Evolutionary conservation across 140 eudicot genomes (phyloP), one percentile per base, ranked within the genome.

Genomic region (Senecio squalidus): DNA sequence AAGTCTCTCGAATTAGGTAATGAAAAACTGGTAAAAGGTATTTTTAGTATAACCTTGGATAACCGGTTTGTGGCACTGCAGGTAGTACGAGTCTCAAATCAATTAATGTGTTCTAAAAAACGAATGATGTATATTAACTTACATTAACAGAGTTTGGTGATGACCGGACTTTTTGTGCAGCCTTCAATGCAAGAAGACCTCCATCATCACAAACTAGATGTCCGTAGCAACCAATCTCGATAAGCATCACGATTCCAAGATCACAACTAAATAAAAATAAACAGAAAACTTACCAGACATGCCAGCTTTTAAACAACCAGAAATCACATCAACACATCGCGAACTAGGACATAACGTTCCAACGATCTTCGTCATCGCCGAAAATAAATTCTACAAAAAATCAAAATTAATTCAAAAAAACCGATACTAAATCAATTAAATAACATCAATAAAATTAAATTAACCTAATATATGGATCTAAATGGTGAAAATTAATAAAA

Each of bases 351-450:
- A 96, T 53, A 92, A 62, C 10, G 96, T 92, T 62, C 98, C 98
- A 6, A 92, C 98, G 65, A 92, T 92, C 79, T 92, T 87, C 2
- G 98, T 84, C 98, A 84, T 84, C 33, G 98, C 98, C 6, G 96
- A 78, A 56, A 84, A 92, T 66, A 80, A 84, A 61, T 16, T 77
- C 98, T 92, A 82, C 79, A 79, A 54, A 71, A 2, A 43, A n/a
- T n/a, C n/a, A n/a, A n/a, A n/a, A n/a, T n/a, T n/a, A n/a, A n/a
- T n/a, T n/a, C n/a, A n/a, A n/a, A 25, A n/a, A n/a, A n/a, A n/a
- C n/a, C n/a, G n/a, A n/a, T n/a, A n/a, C n/a, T n/a, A n/a, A n/a
- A n/a, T n/a, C n/a, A n/a, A n/a, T n/a, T n/a, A n/a, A n/a, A n/a
- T n/a, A n/a, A n/a, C n/a, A n/a, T n/a, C n/a, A n/a, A n/a, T n/a